Percentiles rank a stretch among this genome's conserved stretches.
Conservation (phyloP, 1,284 basidiomycete species). For the Cutaneotrichosporon sp. region DNA sequence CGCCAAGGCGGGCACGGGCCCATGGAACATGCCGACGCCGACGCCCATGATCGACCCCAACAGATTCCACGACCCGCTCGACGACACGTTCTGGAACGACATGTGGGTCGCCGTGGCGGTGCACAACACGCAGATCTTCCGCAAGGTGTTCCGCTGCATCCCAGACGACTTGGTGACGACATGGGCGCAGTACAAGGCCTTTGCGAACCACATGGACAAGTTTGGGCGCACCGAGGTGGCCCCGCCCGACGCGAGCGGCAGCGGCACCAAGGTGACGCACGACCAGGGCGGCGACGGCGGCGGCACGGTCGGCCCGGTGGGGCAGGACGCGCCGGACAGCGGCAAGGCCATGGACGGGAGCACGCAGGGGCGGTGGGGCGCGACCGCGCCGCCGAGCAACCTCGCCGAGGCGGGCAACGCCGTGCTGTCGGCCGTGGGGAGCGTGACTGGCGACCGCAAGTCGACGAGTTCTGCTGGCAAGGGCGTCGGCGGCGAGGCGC, state of each 20-base stretch:
- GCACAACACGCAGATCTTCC: slow-evolving; percentile 89
- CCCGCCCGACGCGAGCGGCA: slow-evolving; percentile 24
- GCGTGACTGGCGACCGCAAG: not conserved
- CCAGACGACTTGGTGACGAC: slow-evolving; percentile 89
- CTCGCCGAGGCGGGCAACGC: not conserved
- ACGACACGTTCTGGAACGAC: slow-evolving; percentile 81
- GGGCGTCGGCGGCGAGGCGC: no score
- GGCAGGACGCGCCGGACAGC: slow-evolving; percentile 8
- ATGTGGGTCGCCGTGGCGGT: slow-evolving; percentile 82
- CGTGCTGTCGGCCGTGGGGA: not conserved
- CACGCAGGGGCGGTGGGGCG: slow-evolving; percentile 1
- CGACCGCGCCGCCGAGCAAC: slow-evolving; percentile 6
- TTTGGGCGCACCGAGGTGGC: slow-evolving; percentile 51
- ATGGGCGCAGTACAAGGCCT: slow-evolving; percentile 94
- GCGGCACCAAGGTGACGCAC: slow-evolving; percentile 49
- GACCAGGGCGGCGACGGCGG: slow-evolving; percentile 55
- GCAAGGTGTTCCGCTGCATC: slow-evolving; percentile 87
- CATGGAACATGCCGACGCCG: slow-evolving; percentile 61
- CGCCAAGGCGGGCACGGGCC: slow-evolving; percentile 57
- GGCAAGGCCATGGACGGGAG: not conserved
- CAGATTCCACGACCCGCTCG: slow-evolving; percentile 83
- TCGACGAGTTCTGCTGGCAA: not conserved
- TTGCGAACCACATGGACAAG: slow-evolving; percentile 70
- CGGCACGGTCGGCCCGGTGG: slow-evolving; percentile 48
- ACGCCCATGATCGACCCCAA: slow-evolving; percentile 72